phyloP scores from a whole-genome alignment of 441 rosid species.

The Adansonia madagascariensis region DNA sequence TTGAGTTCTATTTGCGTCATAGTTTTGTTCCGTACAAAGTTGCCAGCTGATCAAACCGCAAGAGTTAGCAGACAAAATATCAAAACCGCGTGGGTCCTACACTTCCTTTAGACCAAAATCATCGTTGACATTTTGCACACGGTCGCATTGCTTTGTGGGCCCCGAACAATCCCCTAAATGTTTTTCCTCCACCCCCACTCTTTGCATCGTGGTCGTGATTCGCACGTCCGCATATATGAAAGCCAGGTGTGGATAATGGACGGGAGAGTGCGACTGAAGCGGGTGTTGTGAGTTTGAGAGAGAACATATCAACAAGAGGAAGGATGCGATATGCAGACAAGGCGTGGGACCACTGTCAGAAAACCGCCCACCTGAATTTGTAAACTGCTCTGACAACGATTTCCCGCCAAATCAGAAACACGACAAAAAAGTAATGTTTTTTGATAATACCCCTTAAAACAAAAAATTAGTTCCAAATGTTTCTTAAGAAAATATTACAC shows the following conservation, averaged over 20 bases:
- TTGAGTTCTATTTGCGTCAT: too few species aligned
- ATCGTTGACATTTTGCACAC: conserved; percentile 45
- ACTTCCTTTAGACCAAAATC: conserved; percentile 28
- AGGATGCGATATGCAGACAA: not conserved
- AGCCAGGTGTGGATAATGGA: not conserved
- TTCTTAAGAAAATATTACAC: too few species aligned
- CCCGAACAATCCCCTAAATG: not conserved
- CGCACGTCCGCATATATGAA: not conserved
- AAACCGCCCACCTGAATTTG: conserved; percentile 33
- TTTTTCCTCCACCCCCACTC: not conserved
- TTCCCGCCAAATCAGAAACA: conserved; percentile 38
- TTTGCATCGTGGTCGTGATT: not conserved
- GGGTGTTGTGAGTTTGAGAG: not conserved
- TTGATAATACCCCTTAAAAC: too few species aligned
- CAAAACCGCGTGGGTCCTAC: conserved; percentile 46
- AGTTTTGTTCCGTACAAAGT: too few species aligned
- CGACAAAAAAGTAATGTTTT: not conserved
- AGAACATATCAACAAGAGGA: too few species aligned
- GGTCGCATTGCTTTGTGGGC: conserved; percentile 23
- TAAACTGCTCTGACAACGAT: conserved; percentile 40
- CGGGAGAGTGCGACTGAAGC: too few species aligned
- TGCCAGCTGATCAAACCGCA: too few species aligned
- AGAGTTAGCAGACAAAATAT: conserved; percentile 5
- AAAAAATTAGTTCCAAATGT: too few species aligned
- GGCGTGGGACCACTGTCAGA: conserved; percentile 27